Evolutionary conservation across 208 protist genomes (phyloP).

Genomic region (Crithidia acanthocephali): DNA sequence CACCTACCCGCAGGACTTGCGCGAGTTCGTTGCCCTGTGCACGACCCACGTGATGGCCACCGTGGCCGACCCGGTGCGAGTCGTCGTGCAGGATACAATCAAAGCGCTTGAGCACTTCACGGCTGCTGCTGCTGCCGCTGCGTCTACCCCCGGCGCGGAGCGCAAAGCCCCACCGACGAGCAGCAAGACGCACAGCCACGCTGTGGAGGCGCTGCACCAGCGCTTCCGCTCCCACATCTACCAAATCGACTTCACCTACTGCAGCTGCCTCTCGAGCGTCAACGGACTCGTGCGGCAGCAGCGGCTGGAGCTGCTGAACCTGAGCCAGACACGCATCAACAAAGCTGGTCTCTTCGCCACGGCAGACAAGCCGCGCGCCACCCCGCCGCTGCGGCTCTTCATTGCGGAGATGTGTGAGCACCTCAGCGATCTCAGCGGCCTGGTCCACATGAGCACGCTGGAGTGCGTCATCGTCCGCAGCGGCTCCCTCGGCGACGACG

Average conservation of each 20-base stretch:
- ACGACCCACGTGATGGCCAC: neutral
- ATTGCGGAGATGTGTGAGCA: conserved; percentile 62
- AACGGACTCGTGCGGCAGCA: conserved; percentile 37
- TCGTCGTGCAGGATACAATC: conserved; percentile 4
- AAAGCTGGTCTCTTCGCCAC: conserved; percentile 34
- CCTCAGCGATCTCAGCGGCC: conserved; percentile 41
- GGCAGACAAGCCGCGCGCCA: neutral
- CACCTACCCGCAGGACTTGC: conserved; percentile 29
- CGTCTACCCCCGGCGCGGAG: neutral
- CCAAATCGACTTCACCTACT: conserved; percentile 66
- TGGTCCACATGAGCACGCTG: conserved; percentile 40
- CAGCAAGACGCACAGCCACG: neutral
- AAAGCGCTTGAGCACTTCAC: conserved; percentile 17
- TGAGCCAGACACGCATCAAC: conserved; percentile 53
- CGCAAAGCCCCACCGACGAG: neutral
- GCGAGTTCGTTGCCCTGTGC: conserved; percentile 12
- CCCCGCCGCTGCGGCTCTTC: conserved; percentile 50
- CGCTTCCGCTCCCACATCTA: conserved; percentile 53
- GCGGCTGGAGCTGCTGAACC: conserved; percentile 50
- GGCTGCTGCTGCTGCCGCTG: neutral
- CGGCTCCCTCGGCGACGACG: conserved; percentile 45
- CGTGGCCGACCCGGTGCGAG: neutral
- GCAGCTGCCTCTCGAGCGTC: conserved; percentile 41
- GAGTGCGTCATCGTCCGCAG: conserved; percentile 65
- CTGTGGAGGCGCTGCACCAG: conserved; percentile 22